Base-by-base conservation (phyloP, 371 early-diverging fungal species). In the Catenaria anguillulae region DNA sequence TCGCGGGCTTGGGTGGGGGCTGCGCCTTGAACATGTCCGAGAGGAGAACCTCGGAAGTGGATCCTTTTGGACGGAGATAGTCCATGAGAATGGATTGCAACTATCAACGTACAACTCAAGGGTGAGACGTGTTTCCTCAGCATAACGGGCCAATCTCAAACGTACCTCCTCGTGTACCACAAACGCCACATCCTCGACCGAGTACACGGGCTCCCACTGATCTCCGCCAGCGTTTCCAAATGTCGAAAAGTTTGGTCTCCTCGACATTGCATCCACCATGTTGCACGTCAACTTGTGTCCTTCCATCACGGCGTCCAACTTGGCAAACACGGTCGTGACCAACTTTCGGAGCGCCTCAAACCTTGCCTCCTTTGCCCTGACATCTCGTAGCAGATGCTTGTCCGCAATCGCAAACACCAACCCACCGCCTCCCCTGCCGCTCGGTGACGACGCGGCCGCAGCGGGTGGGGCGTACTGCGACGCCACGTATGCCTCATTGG, bases 101-200 rank as follows among this genome's bases (percentile, higher is more conserved):
- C 46, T 46, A 24, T 1, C 4, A 2, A 46, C n/a, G 1, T 24
- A 5, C 0, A 24, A 1, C 1, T 21, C 24, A 24, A 46, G 24
- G 4, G 2, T 2, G 8, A 2, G 24, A n/a, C n/a, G n/a, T n/a
- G n/a, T n/a, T n/a, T n/a, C n/a, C n/a, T n/a, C n/a, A 4, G 37
- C 37, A 13, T 4, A 37, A 13, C 37, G 37, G 13, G 37, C 8
- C 37, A 13, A 4, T 37, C 8, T 24, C 4, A 17, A 1, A 2
- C 58, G 58, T 24, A 58, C 36, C 36, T 58, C 58, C 29, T 58
- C 40, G 40, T 58, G 58, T 15, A 58, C 42, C 2, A 17, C 36
- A 15, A 24, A 15, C 26, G 24, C 36, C 15, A 58, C 23, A 31
- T 58, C 36, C 36, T 36, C 58, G 5, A 58, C 37, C 40, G 58